Base-by-base conservation (phyloP, 176 grass and related monocot genomes). In the Eleusine coracana region DNA sequence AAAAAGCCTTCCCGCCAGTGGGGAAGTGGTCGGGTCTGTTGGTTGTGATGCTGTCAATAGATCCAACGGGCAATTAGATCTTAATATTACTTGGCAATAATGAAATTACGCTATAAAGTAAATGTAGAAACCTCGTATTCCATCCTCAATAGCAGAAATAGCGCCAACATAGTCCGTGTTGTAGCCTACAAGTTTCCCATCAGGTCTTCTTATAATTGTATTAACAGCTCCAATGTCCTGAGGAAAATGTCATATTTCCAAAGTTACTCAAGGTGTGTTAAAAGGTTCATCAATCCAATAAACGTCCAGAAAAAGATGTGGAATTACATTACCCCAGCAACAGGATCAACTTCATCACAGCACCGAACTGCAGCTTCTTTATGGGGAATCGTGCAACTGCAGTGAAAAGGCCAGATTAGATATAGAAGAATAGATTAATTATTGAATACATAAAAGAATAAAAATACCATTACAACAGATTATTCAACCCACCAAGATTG, bases 111-210 rank as follows among this genome's bases (percentile, higher is more conserved):
- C 34, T 69, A 78, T 62, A 37, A 85, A 67, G n/a, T 45, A 67
- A 62, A 78, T 80, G 80, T 68, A 93, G 20, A 54, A 72, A 99
- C 96, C 93, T 94, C 91, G 89, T 87, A 99, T 90, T 85, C 96
- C 96, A 92, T 99, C 93, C 73, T 99, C 96, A 69, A 99, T 96
- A 75, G 96, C 96, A 74, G 96, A 99, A 80, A 99, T 96, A 85
- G 96, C 96, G 87, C 96, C 96, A 74, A 96, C 85, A 76, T 96
- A 99, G 74, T 99, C 96, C 63, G 96, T 99, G 82, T 99, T 99
- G 81, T 94, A 96, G 63, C 93, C 96, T 39, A 99, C 83, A 82
- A 99, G 90, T 73, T 94, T 99, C 16, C 96, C 93, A 66, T 99
- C 74, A 78, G 91, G 72, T 68, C 84, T 93, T 83, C 80, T 96